Base-by-base conservation (phyloP, 106 monocot genomes). In the Vanilla planifolia region DNA sequence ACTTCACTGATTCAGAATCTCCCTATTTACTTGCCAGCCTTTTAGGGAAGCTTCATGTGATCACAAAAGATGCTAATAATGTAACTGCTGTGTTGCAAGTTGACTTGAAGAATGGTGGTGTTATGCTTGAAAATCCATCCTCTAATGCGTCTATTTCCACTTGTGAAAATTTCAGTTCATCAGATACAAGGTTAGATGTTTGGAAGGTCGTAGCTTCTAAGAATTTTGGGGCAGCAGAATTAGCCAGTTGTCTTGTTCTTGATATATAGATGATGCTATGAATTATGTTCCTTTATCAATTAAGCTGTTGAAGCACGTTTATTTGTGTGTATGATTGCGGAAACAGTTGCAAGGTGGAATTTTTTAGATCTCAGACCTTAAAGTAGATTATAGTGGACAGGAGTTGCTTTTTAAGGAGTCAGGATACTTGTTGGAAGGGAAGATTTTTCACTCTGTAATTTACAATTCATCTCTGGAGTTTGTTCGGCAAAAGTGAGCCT, bases 211-310 rank as follows among this genome's bases (percentile, higher is more conserved):
- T 98, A 45, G 84, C 84, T 71, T 28, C 65, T 22, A 84, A 74
- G 69, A 79, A 85, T 70, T 79, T 98, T 62, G 91, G 85, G 5
- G 43, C 37, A 29, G 76, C 79, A 55, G 88, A 98, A 51, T 67
- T 98, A 65, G 73, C 90, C n/a, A 73, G 84, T 59, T 91, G 91
- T 43, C 91, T 87, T 39, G 87, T 91, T 44, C 84, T 91, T 53
- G 68, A 79, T 73, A 50, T 57, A 20, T 57, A 36, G n/a, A 3
- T 53, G 14, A n/a, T 53, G 53, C 2, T 27, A 53, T 53, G 32
- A 48, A 25, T n/a, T n/a, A n/a, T n/a, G n/a, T n/a, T n/a, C n/a
- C n/a, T n/a, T n/a, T n/a, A n/a, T n/a, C n/a, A n/a, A n/a, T n/a
- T n/a, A n/a, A n/a, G n/a, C n/a, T n/a, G n/a, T n/a, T n/a, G n/a